Evolutionary conservation across 768 basidiomycete species (phyloP).

Genomic region (Termitomyces sp.): DNA sequence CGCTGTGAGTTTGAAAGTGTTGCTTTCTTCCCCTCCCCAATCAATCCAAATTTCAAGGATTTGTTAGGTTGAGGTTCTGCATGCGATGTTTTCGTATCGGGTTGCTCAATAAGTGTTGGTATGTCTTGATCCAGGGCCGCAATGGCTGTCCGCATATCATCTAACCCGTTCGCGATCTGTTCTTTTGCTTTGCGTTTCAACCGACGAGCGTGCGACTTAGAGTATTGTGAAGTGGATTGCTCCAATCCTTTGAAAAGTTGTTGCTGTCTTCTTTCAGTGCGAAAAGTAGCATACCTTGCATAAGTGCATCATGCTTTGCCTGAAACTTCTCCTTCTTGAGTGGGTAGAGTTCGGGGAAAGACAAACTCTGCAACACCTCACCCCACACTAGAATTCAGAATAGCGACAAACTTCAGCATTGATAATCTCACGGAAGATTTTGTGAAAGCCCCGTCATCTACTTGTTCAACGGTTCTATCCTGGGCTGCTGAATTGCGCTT

Average conservation of each 20-base stretch:
- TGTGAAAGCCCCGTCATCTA: conserved; percentile 37
- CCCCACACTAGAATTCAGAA: conserved; percentile 26
- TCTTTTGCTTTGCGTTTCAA: conserved; percentile 66
- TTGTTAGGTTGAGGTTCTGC: conserved; percentile 16
- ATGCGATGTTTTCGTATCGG: conserved; percentile 13
- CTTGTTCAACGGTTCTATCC: conserved; percentile 40
- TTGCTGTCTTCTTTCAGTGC: background rate
- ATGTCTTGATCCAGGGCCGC: conserved; percentile 40
- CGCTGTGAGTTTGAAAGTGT: conserved; percentile 62
- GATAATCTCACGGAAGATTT: conserved; percentile 34
- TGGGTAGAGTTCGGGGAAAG: conserved; percentile 16
- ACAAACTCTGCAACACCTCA: conserved; percentile 36
- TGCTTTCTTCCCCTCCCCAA: conserved; percentile 58
- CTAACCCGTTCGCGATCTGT: conserved; percentile 45
- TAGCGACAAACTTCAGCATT: background rate
- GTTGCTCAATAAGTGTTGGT: conserved; percentile 7
- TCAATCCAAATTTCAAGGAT: conserved; percentile 39
- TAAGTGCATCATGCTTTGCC: conserved; percentile 60
- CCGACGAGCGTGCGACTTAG: conserved; percentile 67
- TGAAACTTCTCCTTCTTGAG: conserved; percentile 60
- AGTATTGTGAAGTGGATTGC: conserved; percentile 47
- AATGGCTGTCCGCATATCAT: conserved; percentile 49
- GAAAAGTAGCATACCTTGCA: conserved; percentile 44
- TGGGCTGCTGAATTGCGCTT: conserved; percentile 47
- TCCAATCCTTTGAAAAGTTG: conserved; percentile 37